Percentiles rank a stretch among this genome's conserved stretches.
phyloP scores from a whole-genome alignment of 495 filamentous ascomycete genomes.

The Cairneyella variabilis region DNA sequence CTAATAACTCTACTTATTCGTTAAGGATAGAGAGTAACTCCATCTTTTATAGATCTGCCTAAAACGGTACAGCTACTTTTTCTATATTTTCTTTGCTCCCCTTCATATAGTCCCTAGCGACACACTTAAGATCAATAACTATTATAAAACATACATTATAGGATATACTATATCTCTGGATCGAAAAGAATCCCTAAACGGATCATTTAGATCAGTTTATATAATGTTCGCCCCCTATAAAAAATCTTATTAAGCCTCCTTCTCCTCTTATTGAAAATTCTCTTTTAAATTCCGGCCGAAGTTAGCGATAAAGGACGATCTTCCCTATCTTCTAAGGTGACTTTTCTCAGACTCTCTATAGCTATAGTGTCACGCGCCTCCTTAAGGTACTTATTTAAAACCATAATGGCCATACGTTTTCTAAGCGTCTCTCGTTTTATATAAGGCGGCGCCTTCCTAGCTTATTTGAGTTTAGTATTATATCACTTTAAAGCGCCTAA shows the following conservation, averaged over 20 bases:
- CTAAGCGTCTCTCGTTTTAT: conserved; percentile 4
- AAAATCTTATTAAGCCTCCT: conserved; percentile 5
- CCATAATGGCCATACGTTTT: neutral
- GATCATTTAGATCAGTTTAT: conserved; percentile 12
- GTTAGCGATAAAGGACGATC: conserved; percentile 5
- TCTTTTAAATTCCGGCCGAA: conserved; percentile 12
- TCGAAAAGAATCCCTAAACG: conserved; percentile 14
- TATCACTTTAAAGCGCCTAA: conserved; percentile 6
- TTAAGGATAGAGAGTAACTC: conserved; percentile 19
- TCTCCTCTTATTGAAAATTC: conserved; percentile 9
- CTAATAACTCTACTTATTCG: conserved; percentile 16
- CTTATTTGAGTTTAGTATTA: neutral
- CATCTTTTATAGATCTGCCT: conserved; percentile 15
- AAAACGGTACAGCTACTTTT: conserved; percentile 8
- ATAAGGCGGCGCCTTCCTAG: neutral
- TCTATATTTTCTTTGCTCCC: conserved; percentile 16
- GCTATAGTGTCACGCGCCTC: neutral
- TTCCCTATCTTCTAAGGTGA: conserved; percentile 4
- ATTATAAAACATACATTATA: conserved; percentile 8
- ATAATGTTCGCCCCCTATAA: conserved; percentile 9
- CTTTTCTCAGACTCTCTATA: neutral
- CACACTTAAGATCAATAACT: conserved; percentile 14
- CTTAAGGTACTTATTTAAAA: neutral
- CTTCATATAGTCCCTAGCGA: conserved; percentile 15
- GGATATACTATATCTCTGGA: conserved; percentile 14